These are phyloP conservation scores for Picea engelmannii DNA, from an alignment of 83 land plant species.

Conservation along the genomic window DNA sequence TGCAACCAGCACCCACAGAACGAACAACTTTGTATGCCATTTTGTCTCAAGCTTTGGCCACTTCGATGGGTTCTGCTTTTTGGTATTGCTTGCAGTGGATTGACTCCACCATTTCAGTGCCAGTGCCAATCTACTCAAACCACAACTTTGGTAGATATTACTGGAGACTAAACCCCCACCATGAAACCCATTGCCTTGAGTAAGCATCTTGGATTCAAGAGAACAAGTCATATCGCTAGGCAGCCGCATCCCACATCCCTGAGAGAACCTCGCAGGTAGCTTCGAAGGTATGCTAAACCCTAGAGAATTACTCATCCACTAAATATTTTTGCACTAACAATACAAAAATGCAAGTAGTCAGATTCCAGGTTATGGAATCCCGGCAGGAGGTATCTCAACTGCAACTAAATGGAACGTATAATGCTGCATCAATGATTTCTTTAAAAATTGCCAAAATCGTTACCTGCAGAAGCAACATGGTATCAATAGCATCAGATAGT, in stretches of 20 bases:
- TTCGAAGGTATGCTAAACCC: background rate
- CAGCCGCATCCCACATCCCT: background rate
- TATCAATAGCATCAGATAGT: background rate
- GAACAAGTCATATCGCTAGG: conserved; percentile 9
- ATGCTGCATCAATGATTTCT: background rate
- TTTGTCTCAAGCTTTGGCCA: conserved; percentile 14
- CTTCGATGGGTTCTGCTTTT: background rate
- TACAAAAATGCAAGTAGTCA: conserved; percentile 1
- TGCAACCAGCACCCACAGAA: conserved; percentile 42
- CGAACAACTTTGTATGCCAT: conserved; percentile 49
- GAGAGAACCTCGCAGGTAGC: background rate
- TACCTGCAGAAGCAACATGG: conserved; percentile 4
- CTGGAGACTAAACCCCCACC: background rate
- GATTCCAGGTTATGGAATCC: background rate
- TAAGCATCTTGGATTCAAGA: conserved; percentile 10
- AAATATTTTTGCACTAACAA: background rate
- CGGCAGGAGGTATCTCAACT: background rate
- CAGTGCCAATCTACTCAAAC: conserved; percentile 7
- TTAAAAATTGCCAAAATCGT: background rate
- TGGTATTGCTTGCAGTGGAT: background rate
- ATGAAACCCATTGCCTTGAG: conserved; percentile 7
- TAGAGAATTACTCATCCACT: conserved; percentile 7
- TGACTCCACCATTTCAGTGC: conserved; percentile 21
- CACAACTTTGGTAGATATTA: conserved; percentile 7
- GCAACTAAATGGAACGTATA: background rate